Percentiles rank a stretch among this genome's conserved stretches.
phyloP scores from a whole-genome alignment of 2,329 filamentous ascomycete species.

The Colletotrichum zoysiae region DNA sequence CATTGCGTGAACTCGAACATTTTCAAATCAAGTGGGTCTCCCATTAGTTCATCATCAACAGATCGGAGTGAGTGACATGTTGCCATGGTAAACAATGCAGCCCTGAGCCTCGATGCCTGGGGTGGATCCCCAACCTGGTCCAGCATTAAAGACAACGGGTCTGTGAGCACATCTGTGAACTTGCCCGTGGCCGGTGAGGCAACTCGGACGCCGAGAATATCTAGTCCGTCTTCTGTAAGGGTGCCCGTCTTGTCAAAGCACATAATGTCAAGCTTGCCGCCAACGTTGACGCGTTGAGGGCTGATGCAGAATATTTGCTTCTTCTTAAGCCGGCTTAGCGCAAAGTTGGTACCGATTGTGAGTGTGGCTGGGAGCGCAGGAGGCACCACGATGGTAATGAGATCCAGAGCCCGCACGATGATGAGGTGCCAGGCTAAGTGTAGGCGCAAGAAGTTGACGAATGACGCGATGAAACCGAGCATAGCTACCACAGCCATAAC shows the following conservation, averaged over 20 bases:
- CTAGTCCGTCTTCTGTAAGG: slow-evolving; percentile 93
- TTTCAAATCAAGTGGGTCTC: slow-evolving; percentile 94
- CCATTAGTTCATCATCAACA: slow-evolving; percentile 89
- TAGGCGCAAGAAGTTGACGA: slow-evolving; percentile 92
- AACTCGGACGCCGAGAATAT: slow-evolving; percentile 89
- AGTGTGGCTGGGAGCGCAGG: slow-evolving; percentile 94
- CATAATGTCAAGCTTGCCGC: slow-evolving; percentile 93
- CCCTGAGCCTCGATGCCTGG: slow-evolving; percentile 53
- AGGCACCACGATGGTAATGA: slow-evolving; percentile 98
- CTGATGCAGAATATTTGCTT: slow-evolving; percentile 98
- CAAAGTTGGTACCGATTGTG: slow-evolving; percentile 97
- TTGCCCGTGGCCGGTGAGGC: slow-evolving; percentile 72
- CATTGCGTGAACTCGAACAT: slow-evolving; percentile 99
- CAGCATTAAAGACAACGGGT: slow-evolving; percentile 69
- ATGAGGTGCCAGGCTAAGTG: slow-evolving; percentile 90
- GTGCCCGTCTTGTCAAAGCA: slow-evolving; percentile 99
- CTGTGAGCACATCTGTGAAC: slow-evolving; percentile 82
- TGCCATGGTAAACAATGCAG: slow-evolving; percentile 92
- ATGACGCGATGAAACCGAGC: slow-evolving; percentile 89
- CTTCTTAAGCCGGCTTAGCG: slow-evolving; percentile 84
- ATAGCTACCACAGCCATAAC: slow-evolving; percentile 92
- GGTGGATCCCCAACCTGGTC: slow-evolving; percentile 15
- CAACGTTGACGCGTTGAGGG: slow-evolving; percentile 95
- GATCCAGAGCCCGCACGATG: slow-evolving; percentile 88
- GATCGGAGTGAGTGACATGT: slow-evolving; percentile 93